These are phyloP conservation scores for Mucor saturninus DNA, from an alignment of 371 early-diverging fungal species.

Conservation along the genomic window DNA sequence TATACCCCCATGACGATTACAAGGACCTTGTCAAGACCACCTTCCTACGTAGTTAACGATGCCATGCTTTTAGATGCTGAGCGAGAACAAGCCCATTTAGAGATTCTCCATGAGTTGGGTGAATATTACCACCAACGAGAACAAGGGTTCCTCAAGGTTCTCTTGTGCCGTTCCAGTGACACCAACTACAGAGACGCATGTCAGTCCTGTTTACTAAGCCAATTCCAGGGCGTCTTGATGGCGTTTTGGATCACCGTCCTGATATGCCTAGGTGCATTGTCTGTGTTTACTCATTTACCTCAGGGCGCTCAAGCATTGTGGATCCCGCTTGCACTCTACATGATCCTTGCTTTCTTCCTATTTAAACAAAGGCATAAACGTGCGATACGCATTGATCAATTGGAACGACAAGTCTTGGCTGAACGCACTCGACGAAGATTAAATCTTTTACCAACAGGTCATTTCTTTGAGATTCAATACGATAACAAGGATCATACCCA, in stretches of 20 bases:
- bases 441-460: constrained; percentile 17
- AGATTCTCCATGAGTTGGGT: constrained; percentile 11
- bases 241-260: constrained; percentile 24
- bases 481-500: constrained; percentile 23
- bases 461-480: constrained; percentile 26
- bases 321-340: constrained; percentile 20
- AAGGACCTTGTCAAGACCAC: constrained; percentile 10
- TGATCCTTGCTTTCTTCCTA: background rate
- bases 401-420: background rate
- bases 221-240: constrained; percentile 22
- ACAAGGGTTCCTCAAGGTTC: background rate
- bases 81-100: background rate
- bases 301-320: constrained; percentile 21
- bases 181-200: background rate
- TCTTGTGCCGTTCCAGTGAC: too few species aligned
- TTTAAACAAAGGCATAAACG: constrained; percentile 3
- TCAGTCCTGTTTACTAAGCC: background rate
- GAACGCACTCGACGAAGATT: background rate
- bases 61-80: background rate
- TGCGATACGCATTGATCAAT: background rate
- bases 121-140: constrained; percentile 12
- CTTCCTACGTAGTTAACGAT: constrained; percentile 6
- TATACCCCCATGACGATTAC: background rate
- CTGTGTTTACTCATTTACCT: constrained; percentile 23
- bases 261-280: constrained; percentile 19